These are phyloP conservation scores for Jatropha podagrica DNA, from an alignment of 441 rosid species.

Conservation along the genomic window DNA sequence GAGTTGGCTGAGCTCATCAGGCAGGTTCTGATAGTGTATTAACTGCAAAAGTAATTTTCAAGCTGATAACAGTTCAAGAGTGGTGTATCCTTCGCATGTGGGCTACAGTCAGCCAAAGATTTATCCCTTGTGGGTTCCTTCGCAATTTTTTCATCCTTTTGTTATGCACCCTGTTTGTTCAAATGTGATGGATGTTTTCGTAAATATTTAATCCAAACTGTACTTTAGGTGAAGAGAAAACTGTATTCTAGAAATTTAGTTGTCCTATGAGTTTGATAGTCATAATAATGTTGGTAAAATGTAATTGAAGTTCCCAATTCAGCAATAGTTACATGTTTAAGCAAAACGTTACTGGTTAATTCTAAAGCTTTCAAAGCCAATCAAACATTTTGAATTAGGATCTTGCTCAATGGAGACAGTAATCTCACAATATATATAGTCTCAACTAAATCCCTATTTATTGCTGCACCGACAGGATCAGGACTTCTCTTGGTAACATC, in stretches of 20 bases:
- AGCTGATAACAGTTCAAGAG: background rate
- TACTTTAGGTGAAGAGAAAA: too few relatives aligned
- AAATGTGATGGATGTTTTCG: too few relatives aligned
- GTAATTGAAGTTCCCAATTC: too few relatives aligned
- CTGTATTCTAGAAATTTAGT: too few relatives aligned
- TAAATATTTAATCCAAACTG: too few relatives aligned
- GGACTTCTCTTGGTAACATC: constrained; percentile 84
- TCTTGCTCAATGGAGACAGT: constrained; percentile 48
- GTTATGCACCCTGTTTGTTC: too few relatives aligned
- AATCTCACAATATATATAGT: constrained; percentile 60
- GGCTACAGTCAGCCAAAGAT: background rate
- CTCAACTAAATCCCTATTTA: constrained; percentile 90
- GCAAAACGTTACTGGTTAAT: constrained; percentile 60
- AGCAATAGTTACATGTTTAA: background rate
- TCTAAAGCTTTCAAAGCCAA: constrained; percentile 91
- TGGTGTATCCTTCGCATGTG: background rate
- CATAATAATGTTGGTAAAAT: too few relatives aligned
- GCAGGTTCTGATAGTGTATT: constrained; percentile 18
- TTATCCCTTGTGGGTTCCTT: background rate
- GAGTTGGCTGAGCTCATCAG: constrained; percentile 15
- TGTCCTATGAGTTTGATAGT: too few relatives aligned
- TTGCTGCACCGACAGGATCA: constrained; percentile 69
- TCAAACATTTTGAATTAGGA: constrained; percentile 59
- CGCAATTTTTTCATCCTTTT: background rate
- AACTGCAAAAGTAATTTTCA: background rate